Percentiles rank a stretch among this genome's conserved stretches.
Evolutionary conservation across 2,329 filamentous ascomycete genomes (phyloP).

Genomic region (Ascochyta clinopodiicola): DNA sequence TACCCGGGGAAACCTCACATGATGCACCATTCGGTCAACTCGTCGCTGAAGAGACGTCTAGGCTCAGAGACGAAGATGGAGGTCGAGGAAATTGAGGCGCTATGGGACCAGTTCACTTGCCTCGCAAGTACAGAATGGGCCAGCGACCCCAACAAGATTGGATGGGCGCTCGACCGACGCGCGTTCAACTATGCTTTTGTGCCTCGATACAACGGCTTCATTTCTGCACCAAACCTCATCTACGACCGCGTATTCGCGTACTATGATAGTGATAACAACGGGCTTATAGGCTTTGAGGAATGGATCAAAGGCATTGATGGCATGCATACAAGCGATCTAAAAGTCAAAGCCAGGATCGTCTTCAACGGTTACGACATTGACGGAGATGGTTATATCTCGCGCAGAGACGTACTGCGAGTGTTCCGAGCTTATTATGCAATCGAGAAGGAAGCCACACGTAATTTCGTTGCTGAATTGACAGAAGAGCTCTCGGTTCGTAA

Average conservation of each 20-base stretch:
- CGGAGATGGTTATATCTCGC: constrained; percentile 81
- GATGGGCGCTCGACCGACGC: constrained; percentile 85
- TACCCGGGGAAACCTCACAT: constrained; percentile 71
- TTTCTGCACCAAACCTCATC: constrained; percentile 83
- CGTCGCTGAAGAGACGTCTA: constrained; percentile 69
- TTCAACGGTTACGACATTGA: constrained; percentile 94
- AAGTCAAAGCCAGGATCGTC: constrained; percentile 62
- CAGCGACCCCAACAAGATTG: constrained; percentile 77
- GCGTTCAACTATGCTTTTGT: constrained; percentile 93
- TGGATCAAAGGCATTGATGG: constrained; percentile 83
- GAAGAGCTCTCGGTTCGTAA: constrained; percentile 73
- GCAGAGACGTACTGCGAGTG: constrained; percentile 87
- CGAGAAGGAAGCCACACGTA: constrained; percentile 86
- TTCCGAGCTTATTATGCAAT: constrained; percentile 92
- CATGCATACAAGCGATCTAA: constrained; percentile 57
- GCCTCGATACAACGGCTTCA: constrained; percentile 79
- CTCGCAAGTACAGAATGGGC: constrained; percentile 86
- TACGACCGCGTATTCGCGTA: constrained; percentile 97
- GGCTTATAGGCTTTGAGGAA: constrained; percentile 89
- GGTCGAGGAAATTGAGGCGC: constrained; percentile 84
- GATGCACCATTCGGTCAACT: constrained; percentile 71
- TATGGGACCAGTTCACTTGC: constrained; percentile 97
- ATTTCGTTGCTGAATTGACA: constrained; percentile 77
- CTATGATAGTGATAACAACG: constrained; percentile 90
- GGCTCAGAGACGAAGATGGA: constrained; percentile 63